Percentiles rank a stretch among this genome's conserved stretches.
These are phyloP conservation scores for Circinella minor DNA, from an alignment of 371 early-diverging fungal species.

Conservation along the genomic window DNA sequence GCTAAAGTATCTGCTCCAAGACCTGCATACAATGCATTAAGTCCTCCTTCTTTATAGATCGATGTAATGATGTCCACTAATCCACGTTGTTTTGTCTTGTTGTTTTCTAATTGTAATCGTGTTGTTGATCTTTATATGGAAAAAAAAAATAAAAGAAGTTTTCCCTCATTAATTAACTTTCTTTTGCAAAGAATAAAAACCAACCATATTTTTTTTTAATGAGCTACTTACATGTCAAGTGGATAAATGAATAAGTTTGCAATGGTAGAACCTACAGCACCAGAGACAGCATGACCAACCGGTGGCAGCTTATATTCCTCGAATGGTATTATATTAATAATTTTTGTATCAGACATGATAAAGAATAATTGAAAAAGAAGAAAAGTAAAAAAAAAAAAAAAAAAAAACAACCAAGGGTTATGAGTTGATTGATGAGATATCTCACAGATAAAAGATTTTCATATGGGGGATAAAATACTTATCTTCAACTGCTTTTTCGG, in stretches of 20 bases:
- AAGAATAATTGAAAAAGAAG: background rate
- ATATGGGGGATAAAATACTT: background rate
- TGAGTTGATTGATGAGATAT: too few species aligned
- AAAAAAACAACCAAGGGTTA: background rate
- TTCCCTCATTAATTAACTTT: too few species aligned
- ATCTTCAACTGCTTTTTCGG: background rate
- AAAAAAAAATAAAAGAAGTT: too few species aligned
- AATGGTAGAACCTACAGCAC: slow-evolving; percentile 62
- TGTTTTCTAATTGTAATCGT: slow-evolving; percentile 41
- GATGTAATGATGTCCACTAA: slow-evolving; percentile 44
- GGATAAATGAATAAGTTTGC: slow-evolving; percentile 66
- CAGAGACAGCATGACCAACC: slow-evolving; percentile 64
- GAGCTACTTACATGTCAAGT: slow-evolving; percentile 52
- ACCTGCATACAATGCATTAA: slow-evolving; percentile 60
- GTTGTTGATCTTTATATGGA: slow-evolving; percentile 37
- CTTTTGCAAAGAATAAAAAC: background rate
- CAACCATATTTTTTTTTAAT: background rate
- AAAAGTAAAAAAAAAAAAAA: background rate
- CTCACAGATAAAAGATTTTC: background rate
- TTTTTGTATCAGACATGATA: background rate
- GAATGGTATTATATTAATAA: slow-evolving; percentile 34
- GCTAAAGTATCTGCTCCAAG: slow-evolving; percentile 62
- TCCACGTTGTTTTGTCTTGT: slow-evolving; percentile 26
- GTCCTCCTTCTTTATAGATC: slow-evolving; percentile 57
- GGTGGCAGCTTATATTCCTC: slow-evolving; percentile 63